A percentile compares a stretch with the other conserved stretches of the same genome.
Evolutionary conservation across 176 grass and related monocot genomes (phyloP).

Genomic region (Cymbopogon citratus): DNA sequence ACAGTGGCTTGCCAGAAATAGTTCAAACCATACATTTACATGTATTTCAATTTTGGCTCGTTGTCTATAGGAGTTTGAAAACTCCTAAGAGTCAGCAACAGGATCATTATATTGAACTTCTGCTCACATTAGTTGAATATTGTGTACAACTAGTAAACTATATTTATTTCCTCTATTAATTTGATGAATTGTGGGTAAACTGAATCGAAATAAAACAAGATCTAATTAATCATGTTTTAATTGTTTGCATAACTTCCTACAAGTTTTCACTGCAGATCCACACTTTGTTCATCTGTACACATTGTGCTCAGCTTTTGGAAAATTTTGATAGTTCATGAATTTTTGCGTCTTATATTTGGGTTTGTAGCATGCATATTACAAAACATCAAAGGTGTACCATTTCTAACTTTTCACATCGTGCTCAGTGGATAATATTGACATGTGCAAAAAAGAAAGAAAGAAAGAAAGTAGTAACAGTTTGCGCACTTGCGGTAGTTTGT

Average conservation of each 20-base stretch:
- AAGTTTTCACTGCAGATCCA: not conserved
- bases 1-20: not conserved
- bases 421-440: not conserved
- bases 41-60: not conserved
- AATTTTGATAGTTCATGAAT: not conserved
- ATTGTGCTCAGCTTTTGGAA: not conserved
- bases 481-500: not conserved
- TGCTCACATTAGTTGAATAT: not conserved
- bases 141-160: not conserved
- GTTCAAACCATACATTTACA: not conserved
- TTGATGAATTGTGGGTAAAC: not conserved
- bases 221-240: not conserved
- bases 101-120: not conserved
- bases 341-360: not conserved
- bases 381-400: not conserved
- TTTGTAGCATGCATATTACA: conserved; percentile 1
- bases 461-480: not conserved
- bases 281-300: not conserved
- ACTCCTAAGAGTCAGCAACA: not conserved
- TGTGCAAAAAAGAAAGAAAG: not conserved
- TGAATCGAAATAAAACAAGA: not conserved
- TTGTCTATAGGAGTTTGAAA: not conserved
- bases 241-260: not conserved
- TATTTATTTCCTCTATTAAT: not conserved
- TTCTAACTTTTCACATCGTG: not conserved